Percentiles rank a stretch among this genome's conserved stretches.
These are phyloP conservation scores for Beauveria sp. DNA, from an alignment of 2,329 filamentous ascomycete genomes.

Conservation along the genomic window DNA sequence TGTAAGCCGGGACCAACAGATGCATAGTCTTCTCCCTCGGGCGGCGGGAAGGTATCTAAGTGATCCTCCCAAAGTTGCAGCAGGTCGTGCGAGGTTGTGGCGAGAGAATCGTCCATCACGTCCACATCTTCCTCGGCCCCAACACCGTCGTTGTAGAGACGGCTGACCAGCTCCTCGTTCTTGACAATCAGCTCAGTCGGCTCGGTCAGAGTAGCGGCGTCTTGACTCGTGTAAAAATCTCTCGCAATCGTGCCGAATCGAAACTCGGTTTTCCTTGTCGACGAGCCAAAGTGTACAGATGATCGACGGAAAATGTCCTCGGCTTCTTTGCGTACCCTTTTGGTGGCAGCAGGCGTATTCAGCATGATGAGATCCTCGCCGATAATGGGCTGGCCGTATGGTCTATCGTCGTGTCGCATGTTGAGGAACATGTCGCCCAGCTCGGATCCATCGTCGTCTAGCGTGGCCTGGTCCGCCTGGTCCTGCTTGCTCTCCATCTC, in stretches of 20 bases:
- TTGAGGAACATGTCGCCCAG: slow-evolving; percentile 44
- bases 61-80: slow-evolving; percentile 50
- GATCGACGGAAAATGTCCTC: slow-evolving; percentile 49
- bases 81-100: slow-evolving; percentile 44
- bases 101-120: slow-evolving; percentile 48
- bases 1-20: slow-evolving; percentile 59
- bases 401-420: slow-evolving; percentile 35
- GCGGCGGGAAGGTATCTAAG: slow-evolving; percentile 38
- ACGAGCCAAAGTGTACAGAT: slow-evolving; percentile 34
- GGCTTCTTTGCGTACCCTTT: slow-evolving; percentile 46
- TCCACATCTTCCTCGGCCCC: slow-evolving; percentile 48
- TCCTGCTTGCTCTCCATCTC: slow-evolving; percentile 26
- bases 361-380: slow-evolving; percentile 47
- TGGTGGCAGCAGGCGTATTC: slow-evolving; percentile 46
- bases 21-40: slow-evolving; percentile 46
- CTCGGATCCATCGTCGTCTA: slow-evolving; percentile 31
- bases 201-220: slow-evolving; percentile 57
- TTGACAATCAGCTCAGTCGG: slow-evolving; percentile 62
- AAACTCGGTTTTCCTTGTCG: slow-evolving; percentile 45
- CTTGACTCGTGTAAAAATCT: slow-evolving; percentile 52
- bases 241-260: slow-evolving; percentile 66
- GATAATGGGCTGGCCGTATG: slow-evolving; percentile 30
- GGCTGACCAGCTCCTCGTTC: slow-evolving; percentile 64
- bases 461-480: slow-evolving; percentile 31
- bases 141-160: slow-evolving; percentile 56